These are phyloP conservation scores for Corymbia maculata DNA, from an alignment of 345 rosid species.

Conservation along the genomic window DNA sequence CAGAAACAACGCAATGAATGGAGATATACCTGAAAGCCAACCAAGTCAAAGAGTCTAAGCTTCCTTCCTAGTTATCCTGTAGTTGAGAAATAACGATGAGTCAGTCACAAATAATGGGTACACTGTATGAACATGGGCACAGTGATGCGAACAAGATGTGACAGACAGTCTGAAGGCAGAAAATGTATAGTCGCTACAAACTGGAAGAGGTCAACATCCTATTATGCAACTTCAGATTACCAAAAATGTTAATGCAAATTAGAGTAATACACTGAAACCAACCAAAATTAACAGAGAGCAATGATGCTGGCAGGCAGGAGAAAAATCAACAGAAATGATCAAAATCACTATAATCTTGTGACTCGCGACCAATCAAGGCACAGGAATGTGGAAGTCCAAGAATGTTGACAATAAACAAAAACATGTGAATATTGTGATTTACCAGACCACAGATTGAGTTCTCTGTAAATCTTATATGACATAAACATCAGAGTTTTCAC, in stretches of 20 bases:
- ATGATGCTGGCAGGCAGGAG: neutral
- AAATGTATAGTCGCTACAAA: neutral
- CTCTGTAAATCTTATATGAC: neutral
- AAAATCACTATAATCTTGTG: neutral
- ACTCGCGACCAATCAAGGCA: neutral
- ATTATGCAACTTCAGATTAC: neutral
- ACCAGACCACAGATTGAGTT: neutral
- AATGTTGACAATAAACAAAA: neutral
- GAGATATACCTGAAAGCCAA: neutral
- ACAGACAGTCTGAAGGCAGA: neutral
- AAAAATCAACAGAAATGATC: neutral
- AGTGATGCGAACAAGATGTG: neutral
- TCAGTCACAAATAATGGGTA: neutral
- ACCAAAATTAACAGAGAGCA: neutral
- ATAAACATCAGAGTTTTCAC: neutral
- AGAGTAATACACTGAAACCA: neutral
- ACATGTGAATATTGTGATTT: neutral
- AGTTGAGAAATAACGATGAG: neutral
- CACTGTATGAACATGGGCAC: neutral
- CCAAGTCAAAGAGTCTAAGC: conserved; percentile 33
- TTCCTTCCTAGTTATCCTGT: conserved; percentile 94
- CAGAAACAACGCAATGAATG: neutral
- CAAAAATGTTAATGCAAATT: neutral
- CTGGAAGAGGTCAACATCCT: neutral
- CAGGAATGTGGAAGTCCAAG: neutral